Evolutionary conservation across 1,284 basidiomycete genomes (phyloP), one percentile per base, ranked within the genome.

Genomic region (Tilletiopsis washingtonensis): DNA sequence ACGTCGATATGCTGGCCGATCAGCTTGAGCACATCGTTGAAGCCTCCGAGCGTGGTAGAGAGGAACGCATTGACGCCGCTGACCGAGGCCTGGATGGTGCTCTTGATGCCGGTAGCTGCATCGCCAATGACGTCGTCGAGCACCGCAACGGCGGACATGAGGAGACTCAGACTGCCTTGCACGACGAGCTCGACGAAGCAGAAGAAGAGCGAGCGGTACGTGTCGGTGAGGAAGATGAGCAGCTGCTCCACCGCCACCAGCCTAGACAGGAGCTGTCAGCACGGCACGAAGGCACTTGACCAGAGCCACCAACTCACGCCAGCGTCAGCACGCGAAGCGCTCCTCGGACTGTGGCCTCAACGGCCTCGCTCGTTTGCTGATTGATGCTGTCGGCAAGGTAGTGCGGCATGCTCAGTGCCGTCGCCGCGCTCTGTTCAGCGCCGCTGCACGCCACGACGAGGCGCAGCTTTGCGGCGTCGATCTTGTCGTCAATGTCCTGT

Each of bases 181-280:
- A 98, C 84, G 12, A 88, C 82, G 41, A 97, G 79, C 75, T 96
- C 88, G 58, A 96, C 77, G 58, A 93, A 89, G 75, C 91, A 97
- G 44, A 96, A 78, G 61, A 94, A 83, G 1, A 91, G 84, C 3
- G 87, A 89, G 34, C 89, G 83, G 73, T 96, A 98, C 47, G 85
- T 82, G 75, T 91, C 85, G 62, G 96, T 82, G 53, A 94, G 81
- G 74, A 96, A 97, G 61, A 47, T 36, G 2, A 70, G 46, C 3
- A 61, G 32, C 23, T 58, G 53, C 42, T 68, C 60, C 20, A 61
- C 54, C 2, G 57, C 57, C 0, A 40, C 44, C 23, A 63, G 52
- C 26, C 47, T 41, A 26, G 23, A 37, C 17, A 21, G 39, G 26
- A 41, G 19, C 24, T 27, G 20, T 19, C 1, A 27, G 15, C 88